Evolutionary conservation across 1,139 yeast genomes (phyloP).

Genomic region (Pneumocystis murina): DNA sequence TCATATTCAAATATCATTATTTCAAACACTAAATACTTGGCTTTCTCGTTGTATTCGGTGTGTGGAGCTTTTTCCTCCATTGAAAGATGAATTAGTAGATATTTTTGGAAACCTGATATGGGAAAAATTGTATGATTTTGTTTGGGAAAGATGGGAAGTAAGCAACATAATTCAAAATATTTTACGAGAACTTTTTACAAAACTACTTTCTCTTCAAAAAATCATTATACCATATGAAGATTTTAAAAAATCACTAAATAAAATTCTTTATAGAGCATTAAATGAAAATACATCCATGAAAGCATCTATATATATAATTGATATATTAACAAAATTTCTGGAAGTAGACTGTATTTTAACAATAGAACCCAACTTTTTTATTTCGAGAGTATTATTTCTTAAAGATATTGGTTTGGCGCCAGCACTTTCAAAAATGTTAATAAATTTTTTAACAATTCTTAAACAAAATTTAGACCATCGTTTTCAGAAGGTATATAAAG

Average conservation of each 20-base stretch:
- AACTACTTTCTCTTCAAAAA: constrained; percentile 4
- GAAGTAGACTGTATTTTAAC: not conserved
- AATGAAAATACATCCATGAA: constrained; percentile 4
- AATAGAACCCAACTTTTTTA: constrained; percentile 4
- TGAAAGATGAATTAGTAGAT: not conserved
- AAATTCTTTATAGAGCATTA: constrained; percentile 1
- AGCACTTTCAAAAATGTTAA: constrained; percentile 4
- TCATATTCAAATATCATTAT: not conserved
- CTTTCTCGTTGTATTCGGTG: not conserved
- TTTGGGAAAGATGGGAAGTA: constrained; percentile 5
- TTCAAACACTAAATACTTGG: not conserved
- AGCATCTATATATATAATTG: constrained; percentile 6
- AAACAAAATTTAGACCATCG: not conserved
- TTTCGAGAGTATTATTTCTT: constrained; percentile 3
- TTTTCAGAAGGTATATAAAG: not conserved
- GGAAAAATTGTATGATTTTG: not conserved
- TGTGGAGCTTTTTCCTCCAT: not conserved
- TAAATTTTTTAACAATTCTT: not conserved
- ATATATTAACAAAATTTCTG: constrained; percentile 4
- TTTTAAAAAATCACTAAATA: not conserved
- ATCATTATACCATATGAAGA: not conserved
- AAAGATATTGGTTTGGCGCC: constrained; percentile 4
- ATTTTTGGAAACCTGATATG: not conserved
- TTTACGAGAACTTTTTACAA: constrained; percentile 4
- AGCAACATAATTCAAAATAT: constrained; percentile 4